Evolutionary conservation across 2,329 filamentous ascomycete species (phyloP), one percentile per base, ranked within the genome.

Genomic region (Myrmaecium sp.): DNA sequence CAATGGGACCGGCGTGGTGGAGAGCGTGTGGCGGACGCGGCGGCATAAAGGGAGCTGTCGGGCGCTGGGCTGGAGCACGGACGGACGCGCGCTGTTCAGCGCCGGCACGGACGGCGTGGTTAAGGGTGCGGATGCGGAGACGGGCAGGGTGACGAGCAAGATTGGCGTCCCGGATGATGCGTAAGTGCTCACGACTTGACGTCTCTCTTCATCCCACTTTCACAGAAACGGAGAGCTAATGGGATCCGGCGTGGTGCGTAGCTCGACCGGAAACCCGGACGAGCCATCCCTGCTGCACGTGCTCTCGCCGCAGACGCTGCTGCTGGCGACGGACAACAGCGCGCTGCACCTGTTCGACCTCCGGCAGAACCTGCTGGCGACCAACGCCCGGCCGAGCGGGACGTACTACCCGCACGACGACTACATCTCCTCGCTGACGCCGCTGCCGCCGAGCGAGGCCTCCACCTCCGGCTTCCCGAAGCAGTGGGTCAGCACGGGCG

Each of bases 21-120:
- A 84, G 39, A 81, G 75, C 1, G 58, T 74, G 32, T 98, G 89
- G 89, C 69, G 70, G 41, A 95, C 89, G 4, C 66, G 74, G 38
- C 67, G 89, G 33, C 89, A 98, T 57, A 92, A 93, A 60, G 86
- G 83, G 8, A 94, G 83, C 62, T 95, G 86, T 47, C 68, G 89
- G 28, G 74, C 71, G 33, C 57, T 95, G 29, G 71, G 66, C 4
- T 95, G 84, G 54, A 75, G 72, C 36, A 53, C 70, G 30, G 84
- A 94, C 47, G 89, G 86, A 10, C 58, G 68, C 36, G 63, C 74
- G 60, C 53, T 64, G 55, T 72, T 62, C 38, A 64, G 60, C 12
- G 60, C 66, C 3, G 70, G 70, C 21, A 69, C 67, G 6, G 70
- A 75, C 47, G 69, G 68, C 24, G 51, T 74, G 22, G 61, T 74